Evolutionary conservation across 345 rosid genomes (phyloP).

Genomic region (Clausena lansium): DNA sequence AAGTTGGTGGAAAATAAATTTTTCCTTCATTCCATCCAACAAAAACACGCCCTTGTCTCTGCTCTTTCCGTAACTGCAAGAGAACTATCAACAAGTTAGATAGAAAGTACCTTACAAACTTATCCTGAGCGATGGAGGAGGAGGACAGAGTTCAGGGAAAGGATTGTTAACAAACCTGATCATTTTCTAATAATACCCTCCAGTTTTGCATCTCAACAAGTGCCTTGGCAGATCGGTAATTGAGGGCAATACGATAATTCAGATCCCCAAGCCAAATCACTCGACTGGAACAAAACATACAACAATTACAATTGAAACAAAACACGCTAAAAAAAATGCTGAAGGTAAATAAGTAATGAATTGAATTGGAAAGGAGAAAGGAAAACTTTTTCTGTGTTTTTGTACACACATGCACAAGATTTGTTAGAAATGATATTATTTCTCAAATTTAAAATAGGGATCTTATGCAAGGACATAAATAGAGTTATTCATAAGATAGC

Average conservation of each 20-base stretch:
- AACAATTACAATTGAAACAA: conserved; percentile 2
- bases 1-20: conserved; percentile 97
- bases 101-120: background rate
- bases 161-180: conserved; percentile 60
- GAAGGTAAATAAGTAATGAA: background rate
- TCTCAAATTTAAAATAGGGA: background rate
- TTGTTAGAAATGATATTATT: background rate
- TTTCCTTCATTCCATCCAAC: conserved; percentile 94
- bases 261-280: conserved; percentile 97
- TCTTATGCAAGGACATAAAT: background rate
- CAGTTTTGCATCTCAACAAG: conserved; percentile 98
- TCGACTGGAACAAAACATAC: conserved; percentile 51
- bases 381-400: background rate
- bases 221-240: conserved; percentile 96
- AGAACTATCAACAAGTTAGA: conserved; percentile 21
- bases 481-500: background rate
- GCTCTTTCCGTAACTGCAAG: conserved; percentile 85
- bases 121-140: background rate
- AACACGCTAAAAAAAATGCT: background rate
- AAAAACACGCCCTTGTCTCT: conserved; percentile 78
- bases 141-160: background rate
- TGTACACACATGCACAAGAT: background rate
- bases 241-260: conserved; percentile 93
- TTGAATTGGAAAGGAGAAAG: background rate
- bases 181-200: conserved; percentile 93